A percentile compares a stretch with the other conserved stretches of the same genome.
Conservation (phyloP, 345 rosid genomes). For the Gynandropsis gynandra region DNA sequence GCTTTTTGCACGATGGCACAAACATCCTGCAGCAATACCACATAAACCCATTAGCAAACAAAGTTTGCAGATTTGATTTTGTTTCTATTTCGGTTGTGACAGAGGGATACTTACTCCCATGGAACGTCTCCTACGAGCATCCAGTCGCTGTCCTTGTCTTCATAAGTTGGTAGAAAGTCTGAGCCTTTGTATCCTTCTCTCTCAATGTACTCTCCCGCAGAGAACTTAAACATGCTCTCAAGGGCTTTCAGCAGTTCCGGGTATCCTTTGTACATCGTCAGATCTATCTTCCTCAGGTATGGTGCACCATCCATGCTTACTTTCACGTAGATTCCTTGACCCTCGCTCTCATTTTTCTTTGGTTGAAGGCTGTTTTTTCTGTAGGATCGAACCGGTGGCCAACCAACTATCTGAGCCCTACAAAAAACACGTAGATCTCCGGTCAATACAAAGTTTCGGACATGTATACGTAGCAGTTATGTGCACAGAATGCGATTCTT, state of each 20-base stretch:
- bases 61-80: not conserved
- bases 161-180: constrained; percentile 70
- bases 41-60: constrained; percentile 11
- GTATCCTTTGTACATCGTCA: constrained; percentile 50
- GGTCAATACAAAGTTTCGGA: not conserved
- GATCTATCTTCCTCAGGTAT: constrained; percentile 71
- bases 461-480: not conserved
- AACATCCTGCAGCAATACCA: constrained; percentile 60
- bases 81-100: not conserved
- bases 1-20: constrained; percentile 72
- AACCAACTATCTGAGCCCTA: constrained; percentile 69
- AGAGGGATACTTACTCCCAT: constrained; percentile 42
- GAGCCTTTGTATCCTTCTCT: constrained; percentile 85
- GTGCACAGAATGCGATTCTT: not conserved
- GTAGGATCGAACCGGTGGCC: constrained; percentile 71
- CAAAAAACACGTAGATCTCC: constrained; percentile 7
- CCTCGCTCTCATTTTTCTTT: constrained; percentile 45
- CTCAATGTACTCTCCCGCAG: constrained; percentile 54
- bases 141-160: constrained; percentile 89
- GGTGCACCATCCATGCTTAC: constrained; percentile 97
- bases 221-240: constrained; percentile 70
- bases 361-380: constrained; percentile 44
- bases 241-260: constrained; percentile 52
- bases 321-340: constrained; percentile 51
- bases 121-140: constrained; percentile 93